Base-by-base conservation (phyloP, 1,139 yeast species). In the Blastobotrys proliferans region DNA sequence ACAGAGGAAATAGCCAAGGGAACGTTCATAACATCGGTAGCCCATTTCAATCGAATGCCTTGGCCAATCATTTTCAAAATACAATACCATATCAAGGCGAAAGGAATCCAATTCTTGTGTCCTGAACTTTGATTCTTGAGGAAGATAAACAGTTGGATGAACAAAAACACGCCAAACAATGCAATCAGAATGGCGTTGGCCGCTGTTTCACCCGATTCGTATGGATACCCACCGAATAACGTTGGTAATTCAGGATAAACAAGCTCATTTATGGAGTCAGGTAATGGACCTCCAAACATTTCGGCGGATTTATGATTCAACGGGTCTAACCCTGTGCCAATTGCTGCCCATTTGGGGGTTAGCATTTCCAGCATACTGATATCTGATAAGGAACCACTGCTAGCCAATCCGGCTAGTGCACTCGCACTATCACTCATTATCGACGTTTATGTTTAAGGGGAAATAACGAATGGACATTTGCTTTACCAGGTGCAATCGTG, bases 171-270 rank as follows among this genome's bases (percentile, higher is more conserved):
- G 3, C 68, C 63, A 50, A 79, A 83, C 2, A 78, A 60, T 1
- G 74, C 84, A 2, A 73, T 53, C 54, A 83, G 82, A 0, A 83
- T 56, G 1, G 77, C 74, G 42, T 76, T 65, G 3, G 90, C 92
- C 1, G 79, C 87, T 14, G 71, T 55, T 57, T 83, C 94, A n/a
- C 53, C 55, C 11, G 21, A 18, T 17, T 30, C 57, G 3, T 30
- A 21, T 2, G 92, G 88, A 58, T 81, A 83, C 28, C 74, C 79
- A 10, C 94, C 94, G 64, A 82, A 81, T 35, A 77, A 61, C 10
- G 76, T 73, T 41, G 73, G 74, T 53, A 80, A 77, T 8, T 53
- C 38, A 11, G 41, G 16, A 6, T 33, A 25, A n/a, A 44, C 33
- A 13, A 25, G 14, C 16, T 40, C 19, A 19, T 20, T 14, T 11